Base-by-base conservation (phyloP, 805 yeast genomes). In the Sugiyamaella floridensis region DNA sequence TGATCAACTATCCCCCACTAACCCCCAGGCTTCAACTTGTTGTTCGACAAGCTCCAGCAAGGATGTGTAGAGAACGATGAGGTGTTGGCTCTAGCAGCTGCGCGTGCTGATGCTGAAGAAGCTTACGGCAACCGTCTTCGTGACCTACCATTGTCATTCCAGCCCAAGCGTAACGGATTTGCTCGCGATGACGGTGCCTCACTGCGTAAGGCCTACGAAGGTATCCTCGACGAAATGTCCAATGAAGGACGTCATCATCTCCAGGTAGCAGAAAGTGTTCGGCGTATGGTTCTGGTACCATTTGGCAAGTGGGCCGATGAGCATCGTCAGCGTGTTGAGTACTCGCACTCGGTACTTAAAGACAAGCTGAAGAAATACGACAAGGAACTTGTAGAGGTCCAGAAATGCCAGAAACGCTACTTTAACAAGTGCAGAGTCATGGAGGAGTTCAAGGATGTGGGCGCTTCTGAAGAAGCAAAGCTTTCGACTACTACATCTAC, bases 41-140 rank as follows among this genome's bases (percentile, higher is more conserved):
- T 73, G 44, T 69, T 69, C 53, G 66, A 61, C 41, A 71, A 71
- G 59, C 64, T 71, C 37, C 56, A 56, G 26, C 73, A 70, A 59
- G 95, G 95, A 0, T 75, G 85, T 52, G 74, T 71, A 22, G 95
- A 88, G 65, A 84, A 86, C 64, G 81, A 79, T 32, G 85, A 85
- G 63, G 82, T 84, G 58, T 72, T 85, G 14, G 76, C 76, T 18
- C 67, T 87, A 44, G 85, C 86, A 62, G 75, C 79, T 29, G 76
- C 82, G 16, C 70, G 93, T 56, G 85, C 86, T 79, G 89, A 84
- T 15, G 80, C 78, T 64, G 96, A 88, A 64, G 76, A 74, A 18
- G 66, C 73, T 1, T 85, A 85, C 60, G 95, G 95, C 1, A 67
- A 70, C 29, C 77, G 76, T 45, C 70, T 88, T 45, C 67, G 70